phyloP scores from a whole-genome alignment of 495 filamentous ascomycete species.

The Aspergillus haitiensis region DNA sequence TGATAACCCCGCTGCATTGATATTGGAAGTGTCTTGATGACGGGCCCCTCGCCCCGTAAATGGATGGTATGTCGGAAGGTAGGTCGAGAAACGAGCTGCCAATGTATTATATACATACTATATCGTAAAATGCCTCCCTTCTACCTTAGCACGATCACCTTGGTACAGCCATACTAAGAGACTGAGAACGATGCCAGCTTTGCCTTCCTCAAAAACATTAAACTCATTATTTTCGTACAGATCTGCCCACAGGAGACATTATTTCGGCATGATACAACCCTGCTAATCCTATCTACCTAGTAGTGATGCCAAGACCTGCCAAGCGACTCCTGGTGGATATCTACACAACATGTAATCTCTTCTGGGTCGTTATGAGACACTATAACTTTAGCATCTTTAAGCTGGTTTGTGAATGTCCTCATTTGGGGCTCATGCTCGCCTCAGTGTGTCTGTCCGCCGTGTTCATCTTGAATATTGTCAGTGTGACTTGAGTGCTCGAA shows the following conservation, averaged over 20 bases:
- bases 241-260: slow-evolving; percentile 52
- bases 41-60: too few relatives aligned
- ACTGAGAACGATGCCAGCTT: slow-evolving; percentile 50
- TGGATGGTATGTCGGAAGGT: too few relatives aligned
- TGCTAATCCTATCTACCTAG: too few relatives aligned
- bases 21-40: too few relatives aligned
- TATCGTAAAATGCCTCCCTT: slow-evolving; percentile 33
- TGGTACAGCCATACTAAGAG: slow-evolving; percentile 45
- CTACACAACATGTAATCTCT: slow-evolving; percentile 48
- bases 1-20: too few relatives aligned
- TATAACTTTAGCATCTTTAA: slow-evolving; percentile 50
- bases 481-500: slow-evolving; percentile 28
- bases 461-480: slow-evolving; percentile 46
- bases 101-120: too few relatives aligned
- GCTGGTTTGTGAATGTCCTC: slow-evolving; percentile 49
- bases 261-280: slow-evolving; percentile 42
- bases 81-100: too few relatives aligned
- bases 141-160: slow-evolving; percentile 39
- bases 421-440: slow-evolving; percentile 54
- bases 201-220: slow-evolving; percentile 49
- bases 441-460: slow-evolving; percentile 55
- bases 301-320: too few relatives aligned
- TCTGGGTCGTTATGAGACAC: slow-evolving; percentile 52
- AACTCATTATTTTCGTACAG: slow-evolving; percentile 40
- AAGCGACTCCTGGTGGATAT: slow-evolving; percentile 61